Base-by-base conservation (phyloP, 257 asterid species). In the Nicotiana attenuata region DNA sequence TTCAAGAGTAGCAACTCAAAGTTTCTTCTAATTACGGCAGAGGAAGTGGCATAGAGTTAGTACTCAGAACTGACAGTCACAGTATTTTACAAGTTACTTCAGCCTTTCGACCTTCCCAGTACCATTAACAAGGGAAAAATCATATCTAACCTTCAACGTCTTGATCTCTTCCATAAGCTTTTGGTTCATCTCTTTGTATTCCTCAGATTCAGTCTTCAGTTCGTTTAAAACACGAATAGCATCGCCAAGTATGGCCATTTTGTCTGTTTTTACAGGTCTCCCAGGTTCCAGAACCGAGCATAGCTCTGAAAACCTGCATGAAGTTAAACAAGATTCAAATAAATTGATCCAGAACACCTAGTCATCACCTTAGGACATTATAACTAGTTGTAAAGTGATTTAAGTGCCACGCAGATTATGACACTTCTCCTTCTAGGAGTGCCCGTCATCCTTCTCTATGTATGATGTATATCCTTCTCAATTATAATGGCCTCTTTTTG, bases 91-190 rank as follows among this genome's bases (percentile, higher is more conserved):
- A 24, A 73, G 41, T 20, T 73, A 73, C 41, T 73, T 73, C 1
- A 24, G 7, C 41, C 79, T 24, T 47, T 24, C 79, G 15, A 50
- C 79, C 56, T 52, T 52, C 17, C 56, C 56, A 52, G 15, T 13
- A 52, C 6, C 15, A 52, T 14, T 52, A 52, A 14, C 57, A 52
- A 11, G 9, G 15, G 38, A 5, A 45, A 65, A 65, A 65, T 19
- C 45, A 69, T 65, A 29, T 60, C 89, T 82, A 57, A 93, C 98
- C 98, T 93, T 93, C 85, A 93, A 87, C 57, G 77, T 85, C 78
- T 88, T 88, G 73, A 93, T 93, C 89, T 92, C 98, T 86, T 93
- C 97, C 61, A 87, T 65, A 61, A 93, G 93, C 87, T 89, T 91
- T 79, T 84, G 85, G 80, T 93, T 93, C 85, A 65, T 82, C 77